Conservation (phyloP, 345 rosid genomes). For the Gynandropsis gynandra region DNA sequence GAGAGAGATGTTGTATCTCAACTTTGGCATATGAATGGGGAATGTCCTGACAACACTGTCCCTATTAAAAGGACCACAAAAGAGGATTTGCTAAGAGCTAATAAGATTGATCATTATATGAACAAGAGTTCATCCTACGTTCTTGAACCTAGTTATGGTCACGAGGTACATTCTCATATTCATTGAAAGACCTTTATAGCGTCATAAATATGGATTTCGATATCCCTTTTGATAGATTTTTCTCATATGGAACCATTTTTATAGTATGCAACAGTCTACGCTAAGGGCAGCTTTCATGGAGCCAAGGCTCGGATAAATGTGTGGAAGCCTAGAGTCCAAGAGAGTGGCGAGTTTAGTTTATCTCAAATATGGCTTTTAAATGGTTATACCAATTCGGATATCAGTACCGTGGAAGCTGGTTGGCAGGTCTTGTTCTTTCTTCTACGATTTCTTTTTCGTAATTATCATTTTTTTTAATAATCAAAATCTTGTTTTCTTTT, state of each 20-base stretch:
- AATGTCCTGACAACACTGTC: constrained; percentile 45
- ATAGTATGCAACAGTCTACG: constrained; percentile 33
- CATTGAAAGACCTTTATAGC: too few relatives aligned
- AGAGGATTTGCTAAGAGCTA: constrained; percentile 47
- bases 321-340: constrained; percentile 58
- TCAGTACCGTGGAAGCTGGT: constrained; percentile 65
- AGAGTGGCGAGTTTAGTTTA: constrained; percentile 52
- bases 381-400: constrained; percentile 42
- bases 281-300: constrained; percentile 43
- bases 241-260: too few relatives aligned
- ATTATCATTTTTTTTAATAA: neutral
- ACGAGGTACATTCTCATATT: too few relatives aligned
- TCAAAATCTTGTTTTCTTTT: neutral
- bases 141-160: too few relatives aligned
- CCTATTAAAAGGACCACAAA: constrained; percentile 49
- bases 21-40: constrained; percentile 46
- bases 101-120: constrained; percentile 39
- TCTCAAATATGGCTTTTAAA: constrained; percentile 59
- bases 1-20: too few relatives aligned
- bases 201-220: too few relatives aligned
- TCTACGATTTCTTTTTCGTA: neutral
- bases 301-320: constrained; percentile 42
- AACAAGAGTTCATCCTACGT: too few relatives aligned
- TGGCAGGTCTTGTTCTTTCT: constrained; percentile 42
- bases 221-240: too few relatives aligned